Evolutionary conservation across 2,329 filamentous ascomycete species (phyloP), one percentile per base, ranked within the genome.

Genomic region (Cladosporium sp.): DNA sequence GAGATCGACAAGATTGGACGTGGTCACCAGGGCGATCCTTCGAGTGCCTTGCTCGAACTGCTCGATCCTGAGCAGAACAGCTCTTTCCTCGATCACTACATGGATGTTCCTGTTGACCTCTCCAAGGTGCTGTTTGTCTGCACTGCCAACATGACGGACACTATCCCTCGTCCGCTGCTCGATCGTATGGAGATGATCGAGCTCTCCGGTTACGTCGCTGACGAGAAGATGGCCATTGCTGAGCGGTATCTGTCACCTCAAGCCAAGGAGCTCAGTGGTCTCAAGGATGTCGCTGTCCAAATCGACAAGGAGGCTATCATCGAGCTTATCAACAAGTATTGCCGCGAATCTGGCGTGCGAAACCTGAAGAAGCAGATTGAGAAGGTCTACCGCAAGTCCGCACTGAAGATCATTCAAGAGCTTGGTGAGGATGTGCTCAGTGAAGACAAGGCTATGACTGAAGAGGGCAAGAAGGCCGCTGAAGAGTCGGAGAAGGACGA

Each of bases 301-400:
- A 77, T 98, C 41, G 85, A 84, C 56, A 84, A 90, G 61, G 86
- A 87, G 54, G 95, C 92, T 10, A 95, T 98, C 42, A 86, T 93
- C 65, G 93, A 98, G 71, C 79, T 98, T 42, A 98, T 98, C 76
- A 97, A 97, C 74, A 95, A 89, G 19, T 98, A 98, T 75, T 96
- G 91, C 73, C 87, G 93, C 41, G 93, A 98, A 72, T 95, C 90
- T 41, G 93, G 93, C 63, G 95, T 98, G 8, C 86, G 93, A 60
- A 98, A 98, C 67, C 75, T 98, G 56, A 98, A 98, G 81, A 97
- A 98, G 77, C 92, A 97, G 70, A 98, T 98, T 57, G 93, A 98
- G 70, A 98, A 98, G 76, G 89, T 98, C 3, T 98, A 96, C 73
- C 85, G 93, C 54, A 98, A 98, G 72, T 90, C 92, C 11, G 95